Evolutionary conservation across 768 basidiomycete species (phyloP).

Genomic region (Russula abietina): DNA sequence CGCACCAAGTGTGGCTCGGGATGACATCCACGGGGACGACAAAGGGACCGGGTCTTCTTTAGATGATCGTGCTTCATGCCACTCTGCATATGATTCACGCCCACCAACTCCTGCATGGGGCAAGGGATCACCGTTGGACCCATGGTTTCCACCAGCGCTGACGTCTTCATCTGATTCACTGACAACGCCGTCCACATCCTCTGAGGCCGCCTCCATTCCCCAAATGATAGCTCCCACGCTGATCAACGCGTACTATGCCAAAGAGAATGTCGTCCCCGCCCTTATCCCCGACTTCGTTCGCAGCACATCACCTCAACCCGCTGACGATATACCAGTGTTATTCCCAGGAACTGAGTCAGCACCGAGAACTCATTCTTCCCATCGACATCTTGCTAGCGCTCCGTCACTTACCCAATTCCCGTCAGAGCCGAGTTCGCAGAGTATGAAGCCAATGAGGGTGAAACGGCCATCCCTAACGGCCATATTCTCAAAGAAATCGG

Average conservation of each 20-base stretch:
- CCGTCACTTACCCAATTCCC: slow-evolving; percentile 31
- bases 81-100: slow-evolving; percentile 18
- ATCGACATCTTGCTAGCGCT: slow-evolving; percentile 35
- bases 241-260: slow-evolving; percentile 22
- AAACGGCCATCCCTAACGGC: slow-evolving; percentile 69
- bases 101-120: slow-evolving; percentile 21
- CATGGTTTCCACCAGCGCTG: slow-evolving; percentile 19
- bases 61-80: slow-evolving; percentile 16
- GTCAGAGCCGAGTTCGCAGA: slow-evolving; percentile 33
- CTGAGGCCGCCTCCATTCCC: slow-evolving; percentile 16
- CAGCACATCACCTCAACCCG: slow-evolving; percentile 24
- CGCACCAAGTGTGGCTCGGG: not conserved
- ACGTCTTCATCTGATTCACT: slow-evolving; percentile 23
- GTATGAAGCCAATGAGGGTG: slow-evolving; percentile 33
- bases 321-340: slow-evolving; percentile 31
- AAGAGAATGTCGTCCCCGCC: slow-evolving; percentile 32
- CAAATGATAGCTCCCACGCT: slow-evolving; percentile 8
- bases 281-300: slow-evolving; percentile 28
- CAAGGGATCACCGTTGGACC: slow-evolving; percentile 18
- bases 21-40: slow-evolving; percentile 1
- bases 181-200: slow-evolving; percentile 24
- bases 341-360: slow-evolving; percentile 41
- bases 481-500: slow-evolving; percentile 60
- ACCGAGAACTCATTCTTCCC: slow-evolving; percentile 31
- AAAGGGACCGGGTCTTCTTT: not conserved